Base-by-base conservation (phyloP, 2,329 filamentous ascomycete species). In the Penicillium sp. region DNA sequence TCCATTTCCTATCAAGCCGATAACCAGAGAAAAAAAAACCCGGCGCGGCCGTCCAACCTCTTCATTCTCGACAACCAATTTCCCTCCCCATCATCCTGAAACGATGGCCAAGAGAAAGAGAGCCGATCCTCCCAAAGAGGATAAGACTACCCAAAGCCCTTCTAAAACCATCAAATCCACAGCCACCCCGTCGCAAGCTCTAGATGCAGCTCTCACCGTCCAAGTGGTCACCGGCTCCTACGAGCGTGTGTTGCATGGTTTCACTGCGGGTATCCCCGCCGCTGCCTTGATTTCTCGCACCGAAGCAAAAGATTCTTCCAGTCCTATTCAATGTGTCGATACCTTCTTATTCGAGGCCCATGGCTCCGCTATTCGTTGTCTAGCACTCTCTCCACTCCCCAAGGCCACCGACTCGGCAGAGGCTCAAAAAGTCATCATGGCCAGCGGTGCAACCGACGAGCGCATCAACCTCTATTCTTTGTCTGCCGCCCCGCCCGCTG, bases 341-440 rank as follows among this genome's bases (percentile, higher is more conserved):
- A 91, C 87, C 0, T 98, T 98, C 66, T 79, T 98, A 41, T 96
- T 98, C 78, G 87, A 90, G 60, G 90, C 93, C 10, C 93, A 98
- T 69, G 78, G 81, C 41, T 94, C 90, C 9, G 84, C 93, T 4
- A 87, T 98, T 62, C 85, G 89, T 56, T 94, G 87, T 62, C 76
- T 98, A 21, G 88, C 90, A 16, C 70, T 96, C 46, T 96, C 91
- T 7, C 84, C 86, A 3, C 75, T 86, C 0, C 86, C 87, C 9
- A 77, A 76, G 14, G 25, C 43, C 37, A 57, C 60, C 26, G 61
- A 67, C 44, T 59, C 62, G 72, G 41, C 75, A 72, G 9, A 79
- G 75, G 50, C 83, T n/a, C 84, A 87, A 61, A 95, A 93, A 63
- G 78, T 95, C 34, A 83, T 93, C 53, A 80, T 98, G 33, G 93